Conservation (phyloP, 2,329 filamentous ascomycete genomes). For the Rutstroemia sp. region DNA sequence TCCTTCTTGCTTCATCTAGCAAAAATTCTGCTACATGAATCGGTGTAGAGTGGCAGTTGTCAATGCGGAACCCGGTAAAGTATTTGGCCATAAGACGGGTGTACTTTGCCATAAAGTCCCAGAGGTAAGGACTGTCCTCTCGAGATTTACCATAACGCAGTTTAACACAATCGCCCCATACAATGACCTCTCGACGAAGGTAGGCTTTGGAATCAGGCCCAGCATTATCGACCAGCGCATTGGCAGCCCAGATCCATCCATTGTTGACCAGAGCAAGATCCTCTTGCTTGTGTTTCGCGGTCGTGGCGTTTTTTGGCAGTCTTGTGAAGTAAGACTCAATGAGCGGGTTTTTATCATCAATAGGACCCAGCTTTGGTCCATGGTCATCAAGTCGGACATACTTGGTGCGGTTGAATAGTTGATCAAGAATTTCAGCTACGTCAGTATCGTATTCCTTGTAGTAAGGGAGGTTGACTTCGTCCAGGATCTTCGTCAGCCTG, state of each 20-base stretch:
- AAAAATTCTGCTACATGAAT: slow-evolving; percentile 92
- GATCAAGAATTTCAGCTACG: slow-evolving; percentile 73
- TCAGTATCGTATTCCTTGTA: slow-evolving; percentile 92
- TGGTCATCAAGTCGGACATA: slow-evolving; percentile 90
- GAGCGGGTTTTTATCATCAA: slow-evolving; percentile 69
- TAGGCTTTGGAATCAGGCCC: slow-evolving; percentile 88
- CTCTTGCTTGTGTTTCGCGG: slow-evolving; percentile 66
- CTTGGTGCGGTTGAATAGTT: slow-evolving; percentile 90
- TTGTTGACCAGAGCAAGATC: slow-evolving; percentile 87
- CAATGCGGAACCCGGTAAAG: slow-evolving; percentile 91
- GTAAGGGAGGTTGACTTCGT: slow-evolving; percentile 79
- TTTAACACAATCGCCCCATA: slow-evolving; percentile 98
- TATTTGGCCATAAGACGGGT: slow-evolving; percentile 88
- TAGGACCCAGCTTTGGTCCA: slow-evolving; percentile 77
- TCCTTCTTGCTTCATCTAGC: slow-evolving; percentile 82
- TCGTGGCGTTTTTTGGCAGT: slow-evolving; percentile 70
- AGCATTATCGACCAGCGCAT: slow-evolving; percentile 89
- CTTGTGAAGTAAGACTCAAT: slow-evolving; percentile 95
- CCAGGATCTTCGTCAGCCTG: slow-evolving; percentile 57
- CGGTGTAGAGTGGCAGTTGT: slow-evolving; percentile 96
- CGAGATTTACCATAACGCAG: slow-evolving; percentile 77
- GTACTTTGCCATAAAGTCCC: slow-evolving; percentile 94
- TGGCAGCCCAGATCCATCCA: slow-evolving; percentile 97
- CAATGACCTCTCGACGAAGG: slow-evolving; percentile 88
- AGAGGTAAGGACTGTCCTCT: slow-evolving; percentile 85